A percentile compares a stretch with the other conserved stretches of the same genome.
These are phyloP conservation scores for Croton setiger DNA, from an alignment of 441 rosid species.

Conservation along the genomic window DNA sequence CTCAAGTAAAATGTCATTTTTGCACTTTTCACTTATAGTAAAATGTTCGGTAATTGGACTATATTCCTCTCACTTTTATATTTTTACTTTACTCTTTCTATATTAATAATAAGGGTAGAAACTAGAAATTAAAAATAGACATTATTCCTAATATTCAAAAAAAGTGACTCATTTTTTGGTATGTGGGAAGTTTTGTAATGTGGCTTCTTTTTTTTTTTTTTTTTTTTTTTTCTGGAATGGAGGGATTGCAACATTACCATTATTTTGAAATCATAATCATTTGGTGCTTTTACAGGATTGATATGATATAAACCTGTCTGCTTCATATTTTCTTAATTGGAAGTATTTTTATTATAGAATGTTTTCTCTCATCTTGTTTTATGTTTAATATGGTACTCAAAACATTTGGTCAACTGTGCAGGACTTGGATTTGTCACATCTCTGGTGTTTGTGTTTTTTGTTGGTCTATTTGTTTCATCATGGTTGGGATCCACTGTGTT, in stretches of 20 bases:
- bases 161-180: too few species aligned
- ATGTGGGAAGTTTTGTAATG: too few species aligned
- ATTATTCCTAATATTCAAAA: too few species aligned
- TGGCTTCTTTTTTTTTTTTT: too few species aligned
- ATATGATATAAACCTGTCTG: not conserved
- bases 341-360: slow-evolving; percentile 2
- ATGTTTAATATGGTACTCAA: slow-evolving; percentile 6
- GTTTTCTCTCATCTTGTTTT: not conserved
- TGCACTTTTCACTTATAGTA: too few species aligned
- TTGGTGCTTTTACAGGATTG: not conserved
- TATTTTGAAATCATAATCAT: not conserved
- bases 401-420: slow-evolving; percentile 35
- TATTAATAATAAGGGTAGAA: too few species aligned
- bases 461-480: slow-evolving; percentile 92
- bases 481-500: slow-evolving; percentile 90
- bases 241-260: not conserved
- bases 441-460: slow-evolving; percentile 72
- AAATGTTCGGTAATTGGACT: too few species aligned
- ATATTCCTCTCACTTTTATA: too few species aligned
- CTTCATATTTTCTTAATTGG: not conserved
- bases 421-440: slow-evolving; percentile 97
- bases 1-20: too few species aligned
- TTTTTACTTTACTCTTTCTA: too few species aligned
- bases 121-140: too few species aligned
- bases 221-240: too few species aligned